Conservation (phyloP, 208 protist species). For the Phytomonas sp. region DNA sequence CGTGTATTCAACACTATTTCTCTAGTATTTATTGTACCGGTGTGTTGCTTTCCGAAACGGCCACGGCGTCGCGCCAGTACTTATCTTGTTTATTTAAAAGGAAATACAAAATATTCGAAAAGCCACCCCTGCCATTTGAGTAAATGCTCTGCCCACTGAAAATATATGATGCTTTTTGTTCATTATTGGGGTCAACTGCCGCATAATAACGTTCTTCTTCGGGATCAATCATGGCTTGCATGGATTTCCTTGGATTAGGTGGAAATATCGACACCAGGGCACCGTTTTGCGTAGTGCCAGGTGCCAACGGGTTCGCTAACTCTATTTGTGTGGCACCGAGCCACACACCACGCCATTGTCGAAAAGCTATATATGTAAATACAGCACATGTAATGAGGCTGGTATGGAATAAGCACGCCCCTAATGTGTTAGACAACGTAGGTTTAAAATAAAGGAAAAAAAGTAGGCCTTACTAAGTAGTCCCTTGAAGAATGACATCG, state of each 20-base stretch:
- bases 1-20: neutral
- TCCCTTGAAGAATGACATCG: neutral
- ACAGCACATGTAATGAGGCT: constrained; percentile 20
- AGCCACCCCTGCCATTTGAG: constrained; percentile 17
- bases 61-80: constrained; percentile 46
- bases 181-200: constrained; percentile 26
- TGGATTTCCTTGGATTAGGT: neutral
- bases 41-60: constrained; percentile 39
- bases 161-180: constrained; percentile 2
- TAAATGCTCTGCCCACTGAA: constrained; percentile 38
- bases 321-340: constrained; percentile 52
- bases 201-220: constrained; percentile 38
- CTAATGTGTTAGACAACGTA: constrained; percentile 26
- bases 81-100: constrained; percentile 17
- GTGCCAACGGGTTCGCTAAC: constrained; percentile 63
- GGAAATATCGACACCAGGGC: constrained; percentile 62
- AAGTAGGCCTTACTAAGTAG: constrained; percentile 5
- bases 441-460: constrained; percentile 28
- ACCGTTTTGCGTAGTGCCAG: constrained; percentile 29
- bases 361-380: constrained; percentile 15
- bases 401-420: constrained; percentile 61
- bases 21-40: constrained; percentile 23
- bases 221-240: constrained; percentile 13
- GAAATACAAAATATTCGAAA: constrained; percentile 39
- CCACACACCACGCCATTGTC: constrained; percentile 43